These are phyloP conservation scores for Scalesia atractyloides DNA, from an alignment of 129 eudicot genomes.

Conservation along the genomic window DNA sequence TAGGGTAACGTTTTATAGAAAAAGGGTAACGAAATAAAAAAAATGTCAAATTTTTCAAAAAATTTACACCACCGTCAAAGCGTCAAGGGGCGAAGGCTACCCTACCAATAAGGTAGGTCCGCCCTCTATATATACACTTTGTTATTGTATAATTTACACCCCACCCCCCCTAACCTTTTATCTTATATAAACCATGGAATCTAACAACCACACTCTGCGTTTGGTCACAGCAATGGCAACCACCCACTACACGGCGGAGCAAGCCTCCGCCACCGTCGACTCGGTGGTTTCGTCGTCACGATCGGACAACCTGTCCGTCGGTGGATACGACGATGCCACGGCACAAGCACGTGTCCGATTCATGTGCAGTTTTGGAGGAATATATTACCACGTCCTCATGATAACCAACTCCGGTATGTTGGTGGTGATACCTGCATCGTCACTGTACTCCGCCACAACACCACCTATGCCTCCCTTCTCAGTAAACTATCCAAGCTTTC, in stretches of 20 bases:
- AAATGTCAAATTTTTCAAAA: no score
- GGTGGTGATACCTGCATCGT: slow-evolving; percentile 97
- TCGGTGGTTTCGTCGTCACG: slow-evolving; percentile 66
- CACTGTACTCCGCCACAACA: slow-evolving; percentile 64
- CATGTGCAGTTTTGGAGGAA: slow-evolving; percentile 96
- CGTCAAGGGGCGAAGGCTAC: no score
- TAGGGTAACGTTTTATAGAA: no score
- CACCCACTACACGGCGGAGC: slow-evolving; percentile 41
- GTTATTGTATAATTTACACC: no score
- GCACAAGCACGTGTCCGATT: slow-evolving; percentile 60
- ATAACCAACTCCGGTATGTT: slow-evolving; percentile 91
- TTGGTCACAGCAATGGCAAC: slow-evolving; percentile 43
- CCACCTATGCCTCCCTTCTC: slow-evolving; percentile 60
- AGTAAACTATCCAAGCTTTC: slow-evolving; percentile 62
- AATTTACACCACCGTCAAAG: no score
- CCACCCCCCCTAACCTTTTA: background rate
- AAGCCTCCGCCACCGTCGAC: slow-evolving; percentile 45
- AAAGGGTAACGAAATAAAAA: no score
- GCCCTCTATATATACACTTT: no score
- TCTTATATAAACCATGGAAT: slow-evolving; percentile 24
- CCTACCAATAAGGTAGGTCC: no score
- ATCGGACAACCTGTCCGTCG: slow-evolving; percentile 34
- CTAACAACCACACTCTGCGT: slow-evolving; percentile 25
- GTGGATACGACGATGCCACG: slow-evolving; percentile 30
- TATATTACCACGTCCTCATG: slow-evolving; percentile 91